Percentiles rank a stretch among this genome's conserved stretches.
Conservation (phyloP, 2,329 filamentous ascomycete species). For the Talaromyces sp. region DNA sequence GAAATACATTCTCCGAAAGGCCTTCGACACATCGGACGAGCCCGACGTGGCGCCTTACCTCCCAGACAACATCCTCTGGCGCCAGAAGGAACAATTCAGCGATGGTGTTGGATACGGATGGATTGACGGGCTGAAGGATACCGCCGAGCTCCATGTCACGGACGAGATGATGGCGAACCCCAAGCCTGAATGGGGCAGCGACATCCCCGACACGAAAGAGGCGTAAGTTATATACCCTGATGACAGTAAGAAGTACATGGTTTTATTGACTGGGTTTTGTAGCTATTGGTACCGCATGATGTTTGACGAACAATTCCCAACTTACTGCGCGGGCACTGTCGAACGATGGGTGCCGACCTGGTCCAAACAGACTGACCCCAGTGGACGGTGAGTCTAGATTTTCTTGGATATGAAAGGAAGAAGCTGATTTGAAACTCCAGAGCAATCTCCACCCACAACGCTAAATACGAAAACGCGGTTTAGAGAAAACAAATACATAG, state of each 20-base stretch:
- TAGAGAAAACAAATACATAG: slow-evolving; percentile 18
- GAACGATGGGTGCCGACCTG: slow-evolving; percentile 96
- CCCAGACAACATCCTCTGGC: slow-evolving; percentile 92
- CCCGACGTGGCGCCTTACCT: slow-evolving; percentile 77
- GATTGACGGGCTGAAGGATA: slow-evolving; percentile 97
- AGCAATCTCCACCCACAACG: slow-evolving; percentile 69
- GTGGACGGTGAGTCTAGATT: slow-evolving; percentile 62
- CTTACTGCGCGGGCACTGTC: slow-evolving; percentile 84
- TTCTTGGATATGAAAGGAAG: background rate
- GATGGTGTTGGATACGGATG: slow-evolving; percentile 98
- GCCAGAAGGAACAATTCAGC: slow-evolving; percentile 99
- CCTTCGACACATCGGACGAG: slow-evolving; percentile 89
- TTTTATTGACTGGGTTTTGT: slow-evolving; percentile 16
- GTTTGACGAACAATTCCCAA: slow-evolving; percentile 98
- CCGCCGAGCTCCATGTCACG: slow-evolving; percentile 79
- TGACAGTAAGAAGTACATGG: background rate
- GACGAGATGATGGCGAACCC: slow-evolving; percentile 99
- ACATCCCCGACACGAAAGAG: slow-evolving; percentile 95
- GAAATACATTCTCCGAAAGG: slow-evolving; percentile 97
- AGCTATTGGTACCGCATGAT: slow-evolving; percentile 96
- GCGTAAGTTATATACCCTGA: slow-evolving; percentile 53
- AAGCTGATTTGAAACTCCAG: slow-evolving; percentile 36
- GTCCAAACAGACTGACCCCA: slow-evolving; percentile 94
- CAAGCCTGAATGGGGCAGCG: slow-evolving; percentile 89
- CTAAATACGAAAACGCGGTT: slow-evolving; percentile 59